phyloP scores from a whole-genome alignment of 2,329 filamentous ascomycete species.

The Laburnicola sp. region DNA sequence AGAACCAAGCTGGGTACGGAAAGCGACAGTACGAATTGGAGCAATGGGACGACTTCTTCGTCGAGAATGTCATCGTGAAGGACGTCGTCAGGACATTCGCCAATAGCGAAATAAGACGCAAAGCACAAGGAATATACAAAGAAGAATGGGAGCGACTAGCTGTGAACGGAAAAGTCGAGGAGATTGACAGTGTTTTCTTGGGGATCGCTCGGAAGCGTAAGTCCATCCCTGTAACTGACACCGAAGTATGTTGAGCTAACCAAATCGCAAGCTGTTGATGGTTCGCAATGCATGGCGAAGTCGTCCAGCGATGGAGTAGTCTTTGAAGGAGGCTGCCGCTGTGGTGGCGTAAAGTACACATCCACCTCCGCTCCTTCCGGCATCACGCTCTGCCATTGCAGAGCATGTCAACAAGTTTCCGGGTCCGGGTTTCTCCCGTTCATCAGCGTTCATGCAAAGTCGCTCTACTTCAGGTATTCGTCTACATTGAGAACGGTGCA shows the following conservation, averaged over 20 bases:
- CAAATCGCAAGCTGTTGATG: slow-evolving; percentile 25
- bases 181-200: slow-evolving; percentile 47
- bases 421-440: slow-evolving; percentile 53
- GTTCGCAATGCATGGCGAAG: slow-evolving; percentile 24
- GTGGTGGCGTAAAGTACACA: slow-evolving; percentile 49
- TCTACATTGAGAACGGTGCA: slow-evolving; percentile 37
- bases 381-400: slow-evolving; percentile 53
- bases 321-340: slow-evolving; percentile 51
- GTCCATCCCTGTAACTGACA: slow-evolving; percentile 4
- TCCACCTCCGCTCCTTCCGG: slow-evolving; percentile 40
- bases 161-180: slow-evolving; percentile 42
- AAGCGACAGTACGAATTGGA: slow-evolving; percentile 32
- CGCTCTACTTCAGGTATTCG: slow-evolving; percentile 41
- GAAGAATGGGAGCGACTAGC: slow-evolving; percentile 47
- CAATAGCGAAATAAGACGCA: slow-evolving; percentile 33
- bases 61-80: slow-evolving; percentile 36
- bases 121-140: slow-evolving; percentile 40
- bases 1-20: slow-evolving; percentile 41
- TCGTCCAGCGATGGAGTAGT: slow-evolving; percentile 16
- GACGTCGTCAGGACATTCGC: slow-evolving; percentile 31
- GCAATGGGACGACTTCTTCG: slow-evolving; percentile 43
- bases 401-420: slow-evolving; percentile 54
- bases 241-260: slow-evolving; percentile 9
- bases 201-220: slow-evolving; percentile 40
- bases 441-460: slow-evolving; percentile 38